Percentiles rank a stretch among this genome's conserved stretches.
Evolutionary conservation across 768 basidiomycete species (phyloP).

Genomic region (Vararia minispora): DNA sequence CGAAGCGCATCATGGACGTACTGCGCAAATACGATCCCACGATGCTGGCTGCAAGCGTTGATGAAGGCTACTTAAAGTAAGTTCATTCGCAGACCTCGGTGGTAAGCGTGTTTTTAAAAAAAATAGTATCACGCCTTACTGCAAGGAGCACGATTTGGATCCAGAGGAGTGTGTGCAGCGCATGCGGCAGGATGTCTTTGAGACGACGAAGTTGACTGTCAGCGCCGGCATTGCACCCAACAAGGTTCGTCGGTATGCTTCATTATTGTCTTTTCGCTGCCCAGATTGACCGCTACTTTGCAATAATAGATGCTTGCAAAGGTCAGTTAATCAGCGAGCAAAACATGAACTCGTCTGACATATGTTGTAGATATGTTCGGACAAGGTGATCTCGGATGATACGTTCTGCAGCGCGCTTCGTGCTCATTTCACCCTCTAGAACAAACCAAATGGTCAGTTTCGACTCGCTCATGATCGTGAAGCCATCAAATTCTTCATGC

Average conservation of each 20-base stretch:
- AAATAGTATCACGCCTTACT: conserved; percentile 73
- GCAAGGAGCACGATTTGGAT: conserved; percentile 49
- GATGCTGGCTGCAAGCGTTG: conserved; percentile 69
- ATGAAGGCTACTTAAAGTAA: conserved; percentile 89
- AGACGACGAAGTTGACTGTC: conserved; percentile 78
- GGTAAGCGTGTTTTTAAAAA: background rate
- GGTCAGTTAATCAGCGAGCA: conserved; percentile 27
- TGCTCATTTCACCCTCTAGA: conserved; percentile 29
- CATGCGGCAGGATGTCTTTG: conserved; percentile 63
- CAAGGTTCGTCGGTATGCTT: conserved; percentile 44
- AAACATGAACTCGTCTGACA: background rate
- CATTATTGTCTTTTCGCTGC: conserved; percentile 7
- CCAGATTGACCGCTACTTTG: background rate
- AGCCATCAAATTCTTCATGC: conserved; percentile 67
- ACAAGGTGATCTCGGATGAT: conserved; percentile 44
- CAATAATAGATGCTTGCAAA: conserved; percentile 75
- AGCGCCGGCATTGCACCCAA: conserved; percentile 96
- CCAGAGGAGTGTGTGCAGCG: conserved; percentile 68
- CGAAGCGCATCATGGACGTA: conserved; percentile 56
- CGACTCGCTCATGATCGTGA: conserved; percentile 54
- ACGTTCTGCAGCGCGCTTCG: background rate
- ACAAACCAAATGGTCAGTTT: conserved; percentile 93
- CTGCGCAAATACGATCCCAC: conserved; percentile 63
- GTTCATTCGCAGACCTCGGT: conserved; percentile 14
- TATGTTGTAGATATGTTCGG: conserved; percentile 69